Conservation (phyloP, 331 rosid genomes). For the Rhamnella rubrinervis region DNA sequence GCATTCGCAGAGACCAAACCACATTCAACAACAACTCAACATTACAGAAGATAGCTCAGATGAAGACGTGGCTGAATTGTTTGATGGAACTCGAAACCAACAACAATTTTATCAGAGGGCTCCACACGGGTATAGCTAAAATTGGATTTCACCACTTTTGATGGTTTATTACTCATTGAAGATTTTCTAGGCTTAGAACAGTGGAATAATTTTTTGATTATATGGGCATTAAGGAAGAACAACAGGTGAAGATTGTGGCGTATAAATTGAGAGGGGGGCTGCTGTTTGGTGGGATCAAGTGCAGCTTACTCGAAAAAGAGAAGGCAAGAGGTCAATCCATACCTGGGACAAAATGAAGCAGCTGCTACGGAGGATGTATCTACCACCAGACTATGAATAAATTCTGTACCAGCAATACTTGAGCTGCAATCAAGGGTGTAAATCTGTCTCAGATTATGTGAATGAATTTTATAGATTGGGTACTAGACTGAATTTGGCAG, state of each 20-base stretch:
- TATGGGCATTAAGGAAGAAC: not conserved
- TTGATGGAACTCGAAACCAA: no score
- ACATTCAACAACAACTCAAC: no score
- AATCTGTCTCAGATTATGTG: no score
- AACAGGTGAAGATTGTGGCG: not conserved
- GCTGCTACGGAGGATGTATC: not conserved
- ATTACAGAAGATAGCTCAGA: no score
- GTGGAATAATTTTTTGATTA: not conserved
- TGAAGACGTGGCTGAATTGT: no score
- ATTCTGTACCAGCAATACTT: not conserved
- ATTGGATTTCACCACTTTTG: not conserved
- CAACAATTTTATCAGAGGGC: no score
- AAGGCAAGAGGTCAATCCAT: not conserved
- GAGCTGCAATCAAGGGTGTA: no score
- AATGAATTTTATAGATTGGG: no score
- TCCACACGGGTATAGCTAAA: not conserved
- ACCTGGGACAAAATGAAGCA: not conserved
- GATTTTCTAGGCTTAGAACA: not conserved
- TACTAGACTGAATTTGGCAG: no score
- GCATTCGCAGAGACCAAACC: no score
- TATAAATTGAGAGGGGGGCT: not conserved
- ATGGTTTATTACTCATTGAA: not conserved
- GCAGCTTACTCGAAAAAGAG: not conserved
- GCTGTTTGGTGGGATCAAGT: not conserved
- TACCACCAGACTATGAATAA: not conserved